These are phyloP conservation scores for Nitzschia palea DNA, from an alignment of 108 stramenopile genomes.

Conservation along the genomic window DNA sequence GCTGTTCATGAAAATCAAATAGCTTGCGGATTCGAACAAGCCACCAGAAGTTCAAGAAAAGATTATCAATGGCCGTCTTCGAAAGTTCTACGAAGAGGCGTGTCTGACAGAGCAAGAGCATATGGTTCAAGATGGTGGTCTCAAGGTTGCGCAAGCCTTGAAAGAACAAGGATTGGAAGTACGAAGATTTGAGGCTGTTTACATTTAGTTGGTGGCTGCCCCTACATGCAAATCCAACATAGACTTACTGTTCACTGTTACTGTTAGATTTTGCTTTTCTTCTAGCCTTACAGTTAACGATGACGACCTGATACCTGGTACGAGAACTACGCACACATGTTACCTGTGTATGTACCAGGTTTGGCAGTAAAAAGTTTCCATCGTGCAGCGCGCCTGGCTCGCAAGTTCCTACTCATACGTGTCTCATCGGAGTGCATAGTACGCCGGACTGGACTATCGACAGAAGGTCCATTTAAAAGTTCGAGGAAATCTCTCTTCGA, in stretches of 20 bases:
- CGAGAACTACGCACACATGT: too few species aligned
- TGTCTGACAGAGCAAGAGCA: conserved; percentile 79
- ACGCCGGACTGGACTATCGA: too few species aligned
- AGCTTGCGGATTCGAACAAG: conserved; percentile 59
- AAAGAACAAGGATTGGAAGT: conserved; percentile 24
- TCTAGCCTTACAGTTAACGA: not conserved
- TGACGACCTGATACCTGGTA: too few species aligned
- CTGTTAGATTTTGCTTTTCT: not conserved
- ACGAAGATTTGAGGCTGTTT: conserved; percentile 8
- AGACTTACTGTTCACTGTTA: not conserved
- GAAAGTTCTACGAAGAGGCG: conserved; percentile 70
- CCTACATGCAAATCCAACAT: too few species aligned
- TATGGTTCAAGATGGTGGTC: conserved; percentile 77
- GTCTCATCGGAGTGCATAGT: too few species aligned
- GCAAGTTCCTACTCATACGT: too few species aligned
- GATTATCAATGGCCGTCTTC: conserved; percentile 68
- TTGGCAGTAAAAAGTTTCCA: too few species aligned
- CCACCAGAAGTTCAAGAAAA: conserved; percentile 79
- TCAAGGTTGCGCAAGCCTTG: conserved; percentile 49
- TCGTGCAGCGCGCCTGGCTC: too few species aligned
- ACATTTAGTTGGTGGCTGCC: too few species aligned
- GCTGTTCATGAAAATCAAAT: not conserved
- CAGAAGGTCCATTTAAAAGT: too few species aligned
- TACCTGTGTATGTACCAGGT: too few species aligned
- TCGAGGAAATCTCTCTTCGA: too few species aligned